Percentiles rank a stretch among this genome's conserved stretches.
These are phyloP conservation scores for Rossbeevera mucosa DNA, from an alignment of 768 basidiomycete genomes.

Conservation along the genomic window DNA sequence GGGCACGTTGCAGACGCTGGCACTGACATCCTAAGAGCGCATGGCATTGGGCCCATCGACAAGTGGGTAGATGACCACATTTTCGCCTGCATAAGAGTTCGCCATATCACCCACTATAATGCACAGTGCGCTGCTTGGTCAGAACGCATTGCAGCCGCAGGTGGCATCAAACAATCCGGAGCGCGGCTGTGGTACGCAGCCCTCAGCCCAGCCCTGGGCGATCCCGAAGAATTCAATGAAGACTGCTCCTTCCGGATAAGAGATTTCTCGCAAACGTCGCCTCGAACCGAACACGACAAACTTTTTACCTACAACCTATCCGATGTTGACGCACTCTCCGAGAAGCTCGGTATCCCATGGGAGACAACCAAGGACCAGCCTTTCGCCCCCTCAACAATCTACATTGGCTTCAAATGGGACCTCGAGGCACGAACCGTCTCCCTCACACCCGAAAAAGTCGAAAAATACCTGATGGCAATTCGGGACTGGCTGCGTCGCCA, in stretches of 20 bases:
- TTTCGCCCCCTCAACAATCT: neutral
- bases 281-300: neutral
- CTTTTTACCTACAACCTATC: neutral
- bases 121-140: no score
- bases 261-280: neutral
- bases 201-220: no score
- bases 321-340: neutral
- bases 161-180: no score
- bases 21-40: neutral
- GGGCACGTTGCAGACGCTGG: neutral
- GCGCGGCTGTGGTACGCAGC: no score
- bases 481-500: no score
- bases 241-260: neutral
- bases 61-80: neutral
- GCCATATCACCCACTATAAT: no score
- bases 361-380: neutral
- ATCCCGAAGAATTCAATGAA: neutral
- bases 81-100: neutral
- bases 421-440: constrained; percentile 17
- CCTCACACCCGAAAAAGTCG: constrained; percentile 23
- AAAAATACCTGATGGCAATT: constrained; percentile 10
- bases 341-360: neutral
- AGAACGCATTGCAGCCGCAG: no score
- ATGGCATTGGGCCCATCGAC: neutral
- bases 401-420: constrained; percentile 33